Percentiles rank a stretch among this genome's conserved stretches.
Conservation (phyloP, 306 rosid species). For the Medicago arabica region DNA sequence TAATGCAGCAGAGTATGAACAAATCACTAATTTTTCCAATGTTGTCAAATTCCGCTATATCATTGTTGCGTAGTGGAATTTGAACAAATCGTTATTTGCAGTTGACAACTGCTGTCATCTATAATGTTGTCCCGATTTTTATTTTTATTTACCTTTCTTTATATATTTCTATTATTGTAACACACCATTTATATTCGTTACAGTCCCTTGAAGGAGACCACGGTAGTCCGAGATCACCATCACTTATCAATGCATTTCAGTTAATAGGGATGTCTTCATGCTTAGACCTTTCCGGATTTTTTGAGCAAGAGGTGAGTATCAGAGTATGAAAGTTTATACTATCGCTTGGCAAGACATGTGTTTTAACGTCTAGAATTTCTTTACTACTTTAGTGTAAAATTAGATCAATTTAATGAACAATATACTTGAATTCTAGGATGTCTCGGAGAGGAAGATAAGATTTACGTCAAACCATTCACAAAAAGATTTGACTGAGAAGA, state of each 20-base stretch:
- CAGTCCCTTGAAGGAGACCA: constrained; percentile 60
- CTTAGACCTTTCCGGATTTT: constrained; percentile 92
- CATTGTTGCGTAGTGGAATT: neutral
- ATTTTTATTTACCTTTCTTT: neutral
- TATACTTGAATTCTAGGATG: constrained; percentile 57
- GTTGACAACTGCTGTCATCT: neutral
- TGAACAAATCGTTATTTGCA: too few relatives aligned
- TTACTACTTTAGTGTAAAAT: neutral
- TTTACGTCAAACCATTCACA: constrained; percentile 83
- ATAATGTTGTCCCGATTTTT: neutral
- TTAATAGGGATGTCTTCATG: constrained; percentile 88
- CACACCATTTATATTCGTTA: constrained; percentile 30
- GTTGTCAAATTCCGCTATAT: neutral
- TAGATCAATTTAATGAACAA: neutral
- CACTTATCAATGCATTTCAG: constrained; percentile 85
- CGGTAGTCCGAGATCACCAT: constrained; percentile 53
- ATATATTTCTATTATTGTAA: neutral
- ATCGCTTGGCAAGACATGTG: neutral
- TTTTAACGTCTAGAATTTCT: neutral
- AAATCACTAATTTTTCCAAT: too few relatives aligned
- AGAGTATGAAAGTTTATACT: neutral
- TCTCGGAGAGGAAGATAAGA: constrained; percentile 87
- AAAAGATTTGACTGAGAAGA: constrained; percentile 69
- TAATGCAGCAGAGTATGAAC: neutral
- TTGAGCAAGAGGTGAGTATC: constrained; percentile 78